Conservation (phyloP, 2,329 filamentous ascomycete genomes). For the Colletotrichum horii region DNA sequence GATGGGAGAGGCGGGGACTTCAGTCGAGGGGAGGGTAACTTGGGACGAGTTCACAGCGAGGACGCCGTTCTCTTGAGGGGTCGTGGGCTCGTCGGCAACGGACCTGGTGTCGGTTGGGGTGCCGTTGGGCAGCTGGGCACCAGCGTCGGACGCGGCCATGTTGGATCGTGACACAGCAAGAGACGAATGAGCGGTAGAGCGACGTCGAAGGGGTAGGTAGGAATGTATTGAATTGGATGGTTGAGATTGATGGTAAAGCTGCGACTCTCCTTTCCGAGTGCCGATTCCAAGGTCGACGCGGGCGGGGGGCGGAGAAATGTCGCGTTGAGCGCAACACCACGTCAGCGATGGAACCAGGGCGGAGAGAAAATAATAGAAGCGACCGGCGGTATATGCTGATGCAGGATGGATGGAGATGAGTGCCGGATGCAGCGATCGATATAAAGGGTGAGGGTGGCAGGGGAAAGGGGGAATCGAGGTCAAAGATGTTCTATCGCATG, state of each 20-base stretch:
- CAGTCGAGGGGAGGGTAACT: conserved; percentile 62
- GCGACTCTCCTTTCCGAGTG: neutral
- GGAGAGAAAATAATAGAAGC: neutral
- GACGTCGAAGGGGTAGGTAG: neutral
- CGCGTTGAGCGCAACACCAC: conserved; percentile 15
- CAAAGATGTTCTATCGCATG: conserved; percentile 6
- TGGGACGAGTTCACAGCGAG: conserved; percentile 47
- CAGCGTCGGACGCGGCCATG: conserved; percentile 41
- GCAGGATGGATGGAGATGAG: neutral
- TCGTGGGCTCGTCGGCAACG: conserved; percentile 36
- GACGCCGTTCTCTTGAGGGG: conserved; percentile 32
- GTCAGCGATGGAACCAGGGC: conserved; percentile 13
- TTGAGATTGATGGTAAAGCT: neutral
- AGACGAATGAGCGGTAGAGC: neutral
- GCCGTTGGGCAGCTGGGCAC: conserved; percentile 36
- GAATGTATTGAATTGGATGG: neutral
- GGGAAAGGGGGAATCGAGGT: neutral
- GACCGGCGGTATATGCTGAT: neutral
- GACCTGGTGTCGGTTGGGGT: conserved; percentile 23
- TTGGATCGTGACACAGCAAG: conserved; percentile 2
- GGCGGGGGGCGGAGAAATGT: neutral
- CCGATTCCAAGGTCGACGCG: neutral
- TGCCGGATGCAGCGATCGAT: neutral
- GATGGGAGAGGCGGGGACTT: conserved; percentile 57
- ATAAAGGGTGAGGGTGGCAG: neutral